Base-by-base conservation (phyloP, 306 rosid genomes). In the Albizia julibrissin region DNA sequence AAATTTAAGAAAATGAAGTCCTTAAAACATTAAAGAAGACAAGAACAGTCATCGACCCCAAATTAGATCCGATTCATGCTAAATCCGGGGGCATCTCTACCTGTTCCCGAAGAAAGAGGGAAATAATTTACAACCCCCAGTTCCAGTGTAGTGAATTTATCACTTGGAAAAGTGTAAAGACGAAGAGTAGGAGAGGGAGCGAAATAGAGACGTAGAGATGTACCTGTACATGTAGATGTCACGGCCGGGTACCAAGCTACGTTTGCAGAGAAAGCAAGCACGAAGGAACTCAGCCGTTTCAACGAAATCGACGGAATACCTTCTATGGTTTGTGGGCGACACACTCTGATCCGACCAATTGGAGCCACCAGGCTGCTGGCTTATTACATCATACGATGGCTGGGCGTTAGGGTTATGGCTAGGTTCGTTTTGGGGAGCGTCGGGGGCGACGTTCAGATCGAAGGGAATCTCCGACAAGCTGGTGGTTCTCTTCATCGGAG, bases 151-250 rank as follows among this genome's bases (percentile, higher is more conserved):
- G 65, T 22, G 65, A 58, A 22, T 14, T 58, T 22, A n/a, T 9
- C 22, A 27, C 18, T 34, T 1, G 37, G 12, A 69, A 21, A 39
- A 39, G 11, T 69, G 18, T 18, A n/a, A 68, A 66, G 24, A 40
- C 19, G 19, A 2, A 5, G 18, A 31, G 21, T 5, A 10, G 29
- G 14, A 9, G 29, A 54, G 39, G 2, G 4, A 10, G 59, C 39
- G 69, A 19, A 31, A 31, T 12, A 21, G 7, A 27, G 39, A 18
- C 16, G 19, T 26, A 67, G 42, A 69, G 40, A 40, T 5, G 22
- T 37, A 90, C 98, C 92, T 93, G 84, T 95, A 95, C 96, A 95
- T 95, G 89, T 91, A 95, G 85, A 95, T 91, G 89, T 95, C 99
- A 13, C 94, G 97, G 47, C 86, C 86, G 8, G 94, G 91, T 0